Base-by-base conservation (phyloP, 2,329 filamentous ascomycete species). In the Ceratocystiopsis sp. region DNA sequence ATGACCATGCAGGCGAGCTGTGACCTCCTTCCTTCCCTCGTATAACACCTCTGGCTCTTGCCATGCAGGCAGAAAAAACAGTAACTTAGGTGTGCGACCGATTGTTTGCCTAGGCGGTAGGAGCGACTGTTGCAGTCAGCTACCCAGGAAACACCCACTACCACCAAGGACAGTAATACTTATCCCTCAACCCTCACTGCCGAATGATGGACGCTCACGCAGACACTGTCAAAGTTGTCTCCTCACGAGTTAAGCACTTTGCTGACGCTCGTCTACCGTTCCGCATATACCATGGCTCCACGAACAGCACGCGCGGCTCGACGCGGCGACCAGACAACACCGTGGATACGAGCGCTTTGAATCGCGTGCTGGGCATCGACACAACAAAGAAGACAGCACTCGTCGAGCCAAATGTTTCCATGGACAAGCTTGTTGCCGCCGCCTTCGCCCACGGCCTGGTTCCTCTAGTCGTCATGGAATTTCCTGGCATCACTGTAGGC, bases 271-370 rank as follows among this genome's bases (percentile, higher is more conserved):
- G 61, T 45, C 57, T 64, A 54, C 71, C 78, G 3, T 86, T 83
- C 59, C 70, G 80, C n/a, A 78, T 86, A 54, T 81, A 76, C 52
- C 81, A 86, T 59, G 82, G 82, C 47, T 76, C 78, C 0, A 85
- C 81, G 21, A 85, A 84, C 61, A 83, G 75, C 58, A 86, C 82
- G 35, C 75, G 82, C 9, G 68, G 69, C 21, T 66, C 67, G 9
- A 60, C 63, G 17, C 65, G 66, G 29, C 59, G 58, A 38, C 55
- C 58, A 13, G 65, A 67, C 54, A 72, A 71, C 51, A 71, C 75
- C 11, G 65, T 87, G 44, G 78, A 84, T 56, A 84, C 78, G 35
- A 79, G 75, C 57, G 54, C 56, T 4, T 68, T 87, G 11, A 68
- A 65, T 49, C 67, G 72, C 56, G 71, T 87, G 15, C 61, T 87